Evolutionary conservation across 306 rosid species (phyloP), one percentile per base, ranked within the genome.

Genomic region (Luffa acutangula): DNA sequence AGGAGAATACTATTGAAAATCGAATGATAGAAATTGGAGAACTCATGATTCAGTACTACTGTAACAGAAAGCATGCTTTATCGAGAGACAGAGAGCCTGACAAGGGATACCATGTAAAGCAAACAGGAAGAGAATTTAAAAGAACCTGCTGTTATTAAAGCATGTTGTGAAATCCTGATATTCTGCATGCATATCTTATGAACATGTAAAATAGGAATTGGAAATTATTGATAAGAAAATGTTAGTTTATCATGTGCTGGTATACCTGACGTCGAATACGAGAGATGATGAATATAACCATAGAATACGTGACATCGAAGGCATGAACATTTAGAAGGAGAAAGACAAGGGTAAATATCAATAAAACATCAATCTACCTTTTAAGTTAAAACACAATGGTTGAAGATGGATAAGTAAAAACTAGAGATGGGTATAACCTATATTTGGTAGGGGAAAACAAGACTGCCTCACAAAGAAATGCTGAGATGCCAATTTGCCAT

Each of bases 1-100:
- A 81, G 98, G 98, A 67, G 84, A 89, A 59, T 93, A 91, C 86
- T 93, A 88, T 46, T 88, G 83, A 80, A 79, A 78, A 3, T 71
- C 41, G 4, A 69, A 43, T 39, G 1, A 7, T 70, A 46, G 0
- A 13, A 10, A 42, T 69, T 5, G 9, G 15, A 43, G 12, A 45
- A 45, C 4, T 11, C n/a, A 45, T 12, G 37, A 70, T 70, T 70
- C 56, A 20, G 9, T 33, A 62, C n/a, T 3, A 62, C 42, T 70
- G 57, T 14, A 71, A 46, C 41, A 71, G 57, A 21, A 71, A 71
- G 52, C 39, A 21, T 25, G 11, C 56, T 70, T 43, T 42, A 42
- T 42, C 18, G 7, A 67, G 52, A 67, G 51, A n/a, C 31, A 57
- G 33, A 56, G 21, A 33, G 11, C 75, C 13, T 1, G 3, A n/a